Conservation (phyloP, 2,329 filamentous ascomycete genomes). For the Pseudogymnoascus sp. region DNA sequence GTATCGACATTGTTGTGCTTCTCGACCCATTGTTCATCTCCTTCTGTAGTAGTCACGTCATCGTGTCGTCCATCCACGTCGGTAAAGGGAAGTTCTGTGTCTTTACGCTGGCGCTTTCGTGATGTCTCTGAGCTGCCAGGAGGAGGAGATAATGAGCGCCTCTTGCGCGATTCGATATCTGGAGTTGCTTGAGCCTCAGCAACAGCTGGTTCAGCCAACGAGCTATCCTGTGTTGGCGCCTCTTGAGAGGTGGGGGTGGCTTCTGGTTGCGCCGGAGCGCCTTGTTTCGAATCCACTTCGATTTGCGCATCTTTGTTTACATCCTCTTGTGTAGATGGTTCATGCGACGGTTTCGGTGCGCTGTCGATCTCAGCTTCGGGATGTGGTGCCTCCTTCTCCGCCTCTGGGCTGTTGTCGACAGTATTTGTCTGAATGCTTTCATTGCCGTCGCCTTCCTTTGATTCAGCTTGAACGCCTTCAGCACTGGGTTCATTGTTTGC, state of each 20-base stretch:
- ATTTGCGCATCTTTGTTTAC: constrained; percentile 8
- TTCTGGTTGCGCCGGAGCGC: constrained; percentile 3
- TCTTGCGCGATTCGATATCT: constrained; percentile 60
- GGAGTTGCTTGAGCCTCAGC: constrained; percentile 35
- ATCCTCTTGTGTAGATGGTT: neutral
- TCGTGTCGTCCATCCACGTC: constrained; percentile 14
- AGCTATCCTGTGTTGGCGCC: constrained; percentile 14
- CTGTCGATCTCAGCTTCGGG: neutral
- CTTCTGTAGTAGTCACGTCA: constrained; percentile 16
- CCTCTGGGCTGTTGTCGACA: constrained; percentile 11
- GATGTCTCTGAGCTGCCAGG: constrained; percentile 48
- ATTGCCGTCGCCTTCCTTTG: constrained; percentile 6
- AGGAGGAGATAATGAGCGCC: constrained; percentile 57
- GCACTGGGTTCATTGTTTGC: constrained; percentile 35
- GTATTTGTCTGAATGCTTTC: neutral
- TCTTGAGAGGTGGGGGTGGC: constrained; percentile 19
- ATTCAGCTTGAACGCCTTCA: constrained; percentile 24
- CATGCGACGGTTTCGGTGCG: neutral
- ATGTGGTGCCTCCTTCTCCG: constrained; percentile 2
- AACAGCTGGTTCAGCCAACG: constrained; percentile 15
- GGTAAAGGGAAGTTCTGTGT: constrained; percentile 13
- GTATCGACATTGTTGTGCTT: constrained; percentile 24
- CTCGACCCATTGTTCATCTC: constrained; percentile 23
- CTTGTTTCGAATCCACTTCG: constrained; percentile 11
- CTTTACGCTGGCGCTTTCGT: constrained; percentile 46